Base-by-base conservation (phyloP, 805 yeast species). In the Wickerhamiella cacticola region DNA sequence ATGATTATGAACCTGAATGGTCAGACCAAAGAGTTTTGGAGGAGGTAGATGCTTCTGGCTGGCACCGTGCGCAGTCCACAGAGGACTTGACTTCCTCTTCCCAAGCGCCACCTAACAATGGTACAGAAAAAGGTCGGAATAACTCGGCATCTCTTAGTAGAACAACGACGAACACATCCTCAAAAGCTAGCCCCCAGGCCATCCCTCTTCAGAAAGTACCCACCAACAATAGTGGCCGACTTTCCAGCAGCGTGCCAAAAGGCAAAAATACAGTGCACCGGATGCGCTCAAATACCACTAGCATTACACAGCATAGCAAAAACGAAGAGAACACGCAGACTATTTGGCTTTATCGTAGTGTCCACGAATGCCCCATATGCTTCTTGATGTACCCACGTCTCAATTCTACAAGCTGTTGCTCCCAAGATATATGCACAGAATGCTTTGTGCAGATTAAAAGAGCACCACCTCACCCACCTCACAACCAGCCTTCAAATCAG, bases 401-500 rank as follows among this genome's bases (percentile, higher is more conserved):
- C 52, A 92, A 92, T 65, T 63, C 73, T 46, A 80, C 95, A 7
- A 71, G 94, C 40, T 89, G 98, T 63, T 89, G 98, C 63, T 74
- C 75, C 44, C 97, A 89, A 62, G 88, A 94, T 1, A 87, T 89
- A 18, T 92, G 98, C 65, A 75, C 95, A 1, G 97, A 89, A 65
- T 89, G 98, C 61, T 92, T 89, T 73, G 96, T 89, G 9, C 96
- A 89, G 63, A 87, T 89, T 61, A 86, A 84, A 63, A 73, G 98
- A 46, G 67, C 79, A 28, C 94, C 85, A 9, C 97, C 98, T 0
- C 97, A 89, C 65, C 85, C 87, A 28, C 95, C 96, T 1, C 94
- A 86, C 59, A 67, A 62, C 66, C 41, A 56, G 29, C 48, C 57
- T 16, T 56, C 54, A 41, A 57, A 54, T 36, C 44, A 56, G 21